These are phyloP conservation scores for Bremia lactucae DNA, from an alignment of 352 stramenopile genomes.

Conservation along the genomic window DNA sequence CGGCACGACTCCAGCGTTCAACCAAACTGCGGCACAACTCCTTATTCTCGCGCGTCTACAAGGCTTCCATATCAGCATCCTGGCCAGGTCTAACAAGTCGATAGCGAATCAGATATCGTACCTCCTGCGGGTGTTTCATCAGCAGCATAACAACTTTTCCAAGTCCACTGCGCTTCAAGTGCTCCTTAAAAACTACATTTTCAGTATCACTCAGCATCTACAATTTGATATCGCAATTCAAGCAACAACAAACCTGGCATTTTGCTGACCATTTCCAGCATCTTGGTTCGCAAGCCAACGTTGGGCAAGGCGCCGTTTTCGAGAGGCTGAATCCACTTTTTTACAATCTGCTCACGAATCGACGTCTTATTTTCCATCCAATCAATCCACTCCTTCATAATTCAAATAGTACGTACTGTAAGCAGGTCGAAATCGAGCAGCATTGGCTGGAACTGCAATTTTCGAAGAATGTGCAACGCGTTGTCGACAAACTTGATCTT, in stretches of 20 bases:
- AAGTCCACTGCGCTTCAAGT: conserved; percentile 83
- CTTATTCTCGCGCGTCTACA: conserved; percentile 76
- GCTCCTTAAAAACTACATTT: conserved; percentile 77
- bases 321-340: conserved; percentile 84
- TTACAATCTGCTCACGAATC: conserved; percentile 63
- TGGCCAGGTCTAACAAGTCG: no score
- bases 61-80: conserved; percentile 1
- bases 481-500: conserved; percentile 80
- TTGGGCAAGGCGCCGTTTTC: conserved; percentile 72
- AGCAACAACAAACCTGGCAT: conserved; percentile 41
- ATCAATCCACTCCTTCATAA: not conserved
- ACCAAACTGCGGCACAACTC: conserved; percentile 76
- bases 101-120: no score
- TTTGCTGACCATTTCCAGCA: conserved; percentile 70
- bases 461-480: conserved; percentile 60
- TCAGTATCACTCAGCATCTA: not conserved
- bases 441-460: conserved; percentile 81
- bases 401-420: conserved; percentile 29
- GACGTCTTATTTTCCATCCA: no score
- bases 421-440: conserved; percentile 81
- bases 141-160: conserved; percentile 83
- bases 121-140: conserved; percentile 82
- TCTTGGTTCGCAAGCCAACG: conserved; percentile 77
- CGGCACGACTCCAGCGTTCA: conserved; percentile 78
- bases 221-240: not conserved